Evolutionary conservation across 352 stramenopile genomes (phyloP), one percentile per base, ranked within the genome.

Genomic region (Globisporangium perplexum): DNA sequence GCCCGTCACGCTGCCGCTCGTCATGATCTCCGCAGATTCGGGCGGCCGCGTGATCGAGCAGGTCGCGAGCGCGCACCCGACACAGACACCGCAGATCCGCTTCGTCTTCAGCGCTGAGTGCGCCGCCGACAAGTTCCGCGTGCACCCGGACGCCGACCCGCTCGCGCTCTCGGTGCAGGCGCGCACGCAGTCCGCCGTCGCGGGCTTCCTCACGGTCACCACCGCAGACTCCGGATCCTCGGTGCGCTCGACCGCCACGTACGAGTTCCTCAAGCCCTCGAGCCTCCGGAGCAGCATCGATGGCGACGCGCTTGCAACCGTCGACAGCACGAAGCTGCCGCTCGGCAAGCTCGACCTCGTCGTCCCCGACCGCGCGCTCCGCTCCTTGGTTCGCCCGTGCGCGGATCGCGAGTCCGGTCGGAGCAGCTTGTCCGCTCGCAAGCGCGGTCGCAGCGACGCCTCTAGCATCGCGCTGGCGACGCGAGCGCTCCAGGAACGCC

Each of bases 11-110:
- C 62, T 88, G 18, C 74, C 78, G 2, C 55, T 92, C 30, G 76
- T 83, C 24, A 90, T 90, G 78, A 62, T 90, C 36, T 77, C 78
- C n/a, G 67, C 55, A 22, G 71, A 83, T 57, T 83, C 81, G 20
- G 81, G 81, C 36, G 62, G 60, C 15, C 69, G 65, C 7, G 66
- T 84, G 14, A 44, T 83, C 5, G 66, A 79, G 35, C 61, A 65
- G 45, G 65, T 86, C 59, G 52, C 41, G 31, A 53, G 38, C 26
- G 63, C 65, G 0, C 69, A 66, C 7, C 65, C 65, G 11, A 53
- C 45, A 18, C 59, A 81, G 46, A 62, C 30, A 12, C 61, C 74
- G 28, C 68, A 69, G 33, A 53, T 87, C 18, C 74, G 75, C 23
- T 84, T 85, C 33, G 73, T 84, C 24, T 87, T 87, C 55, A 81